phyloP scores from a whole-genome alignment of 148 eudicot genomes.

The Polygonum aviculare region DNA sequence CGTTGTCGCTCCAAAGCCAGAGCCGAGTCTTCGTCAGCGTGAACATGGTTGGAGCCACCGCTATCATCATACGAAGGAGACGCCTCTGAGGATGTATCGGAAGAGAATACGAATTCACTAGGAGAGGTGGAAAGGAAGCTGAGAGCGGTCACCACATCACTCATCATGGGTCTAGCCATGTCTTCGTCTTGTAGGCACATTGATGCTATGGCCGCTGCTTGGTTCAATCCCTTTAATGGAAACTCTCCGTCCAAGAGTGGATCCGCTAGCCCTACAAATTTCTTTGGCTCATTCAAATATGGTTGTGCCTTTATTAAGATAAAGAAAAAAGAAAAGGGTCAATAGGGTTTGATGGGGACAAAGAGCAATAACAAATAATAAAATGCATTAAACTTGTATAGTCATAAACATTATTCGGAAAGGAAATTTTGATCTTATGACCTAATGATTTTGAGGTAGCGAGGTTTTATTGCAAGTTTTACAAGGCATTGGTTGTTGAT shows the following conservation, averaged over 20 bases:
- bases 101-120: constrained; percentile 10
- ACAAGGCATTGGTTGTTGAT: no score
- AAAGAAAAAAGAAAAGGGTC: not conserved
- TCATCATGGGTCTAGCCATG: constrained; percentile 52
- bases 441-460: no score
- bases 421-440: no score
- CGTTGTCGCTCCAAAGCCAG: constrained; percentile 31
- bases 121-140: constrained; percentile 33
- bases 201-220: constrained; percentile 66
- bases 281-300: constrained; percentile 42
- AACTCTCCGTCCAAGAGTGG: constrained; percentile 40
- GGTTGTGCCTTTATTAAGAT: constrained; percentile 45
- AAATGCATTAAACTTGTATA: no score
- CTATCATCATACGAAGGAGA: constrained; percentile 11
- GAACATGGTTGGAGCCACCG: not conserved
- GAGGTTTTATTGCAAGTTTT: no score
- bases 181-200: constrained; percentile 81
- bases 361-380: no score
- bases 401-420: no score
- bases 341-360: not conserved
- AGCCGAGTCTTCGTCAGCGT: constrained; percentile 15
- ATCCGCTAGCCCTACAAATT: constrained; percentile 45
- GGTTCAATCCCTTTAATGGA: constrained; percentile 53
- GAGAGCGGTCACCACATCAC: constrained; percentile 72
- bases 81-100: constrained; percentile 12